phyloP scores from a whole-genome alignment of 768 basidiomycete genomes.

The Suillus clintonianus region DNA sequence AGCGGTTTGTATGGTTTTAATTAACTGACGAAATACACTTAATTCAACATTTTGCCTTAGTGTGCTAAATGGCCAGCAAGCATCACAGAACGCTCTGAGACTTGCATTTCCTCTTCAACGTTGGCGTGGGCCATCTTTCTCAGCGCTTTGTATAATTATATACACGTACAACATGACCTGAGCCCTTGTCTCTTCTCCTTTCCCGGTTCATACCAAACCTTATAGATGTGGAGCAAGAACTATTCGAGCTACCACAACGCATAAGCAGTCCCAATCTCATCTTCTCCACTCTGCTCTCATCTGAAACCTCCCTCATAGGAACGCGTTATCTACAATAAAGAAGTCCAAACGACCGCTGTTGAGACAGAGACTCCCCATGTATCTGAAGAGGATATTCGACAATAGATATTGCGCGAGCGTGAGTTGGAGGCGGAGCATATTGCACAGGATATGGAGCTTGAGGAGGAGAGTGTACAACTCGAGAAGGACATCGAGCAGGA shows the following conservation, averaged over 20 bases:
- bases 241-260: conserved; percentile 88
- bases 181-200: no score
- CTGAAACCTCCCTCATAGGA: conserved; percentile 45
- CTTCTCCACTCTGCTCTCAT: background rate
- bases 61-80: no score
- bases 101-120: no score
- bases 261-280: conserved; percentile 39
- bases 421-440: conserved; percentile 71
- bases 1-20: no score
- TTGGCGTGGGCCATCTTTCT: no score
- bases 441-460: conserved; percentile 73
- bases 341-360: conserved; percentile 73
- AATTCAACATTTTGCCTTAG: no score
- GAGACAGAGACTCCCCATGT: conserved; percentile 53
- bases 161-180: no score
- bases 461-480: conserved; percentile 80
- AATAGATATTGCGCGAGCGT: conserved; percentile 65
- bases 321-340: conserved; percentile 82
- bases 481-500: conserved; percentile 88
- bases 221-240: conserved; percentile 86
- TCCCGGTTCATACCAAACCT: conserved; percentile 73
- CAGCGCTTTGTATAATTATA: no score
- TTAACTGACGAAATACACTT: no score
- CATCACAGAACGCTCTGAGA: no score
- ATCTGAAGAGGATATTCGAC: conserved; percentile 75